Base-by-base conservation (phyloP, 331 rosid genomes). In the Dryas integrifolia region DNA sequence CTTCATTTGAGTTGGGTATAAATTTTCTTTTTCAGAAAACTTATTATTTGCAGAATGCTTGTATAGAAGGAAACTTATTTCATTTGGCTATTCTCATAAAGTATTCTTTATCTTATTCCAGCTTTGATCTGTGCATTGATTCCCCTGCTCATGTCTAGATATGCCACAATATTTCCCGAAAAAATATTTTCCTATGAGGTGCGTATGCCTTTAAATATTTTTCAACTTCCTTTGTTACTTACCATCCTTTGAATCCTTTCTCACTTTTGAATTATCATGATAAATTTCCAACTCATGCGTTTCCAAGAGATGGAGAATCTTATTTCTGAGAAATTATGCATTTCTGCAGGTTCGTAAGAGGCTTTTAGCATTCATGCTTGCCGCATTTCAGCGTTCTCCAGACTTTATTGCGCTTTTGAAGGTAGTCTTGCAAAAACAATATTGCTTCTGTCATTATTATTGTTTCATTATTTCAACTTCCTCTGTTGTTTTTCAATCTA, bases 61-160 rank as follows among this genome's bases (percentile, higher is more conserved):
- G 10, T 70, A 26, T 26, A 49, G 18, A 57, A 24, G 76, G 0
- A 49, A 5, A 61, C 39, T 69, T 13, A 9, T 12, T 68, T 59
- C 43, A 12, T 10, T 44, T 62, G 50, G 41, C 60, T 35, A 26
- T 18, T 72, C 77, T 73, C 67, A 70, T 62, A 43, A 63, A 18
- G 66, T 69, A 39, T 48, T n/a, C 46, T 53, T 56, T 76, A 78
- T 77, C 53, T 73, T 73, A 81, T 90, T 76, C 44, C 97, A 95
- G 98, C 98, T 80, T 88, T 91, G 85, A 81, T 91, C 53, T 91
- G 98, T 85, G 96, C 98, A 35, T 88, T 89, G 88, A 78, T 95
- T 79, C 96, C 97, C 56, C 82, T 89, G 70, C 96, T 95, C 55
- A 83, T 95, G 98, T 85, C 97, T 82, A 89, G 96, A 84, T 86